Percentiles rank a stretch among this genome's conserved stretches.
phyloP scores from a whole-genome alignment of 345 rosid genomes.

The Citrus australasica region DNA sequence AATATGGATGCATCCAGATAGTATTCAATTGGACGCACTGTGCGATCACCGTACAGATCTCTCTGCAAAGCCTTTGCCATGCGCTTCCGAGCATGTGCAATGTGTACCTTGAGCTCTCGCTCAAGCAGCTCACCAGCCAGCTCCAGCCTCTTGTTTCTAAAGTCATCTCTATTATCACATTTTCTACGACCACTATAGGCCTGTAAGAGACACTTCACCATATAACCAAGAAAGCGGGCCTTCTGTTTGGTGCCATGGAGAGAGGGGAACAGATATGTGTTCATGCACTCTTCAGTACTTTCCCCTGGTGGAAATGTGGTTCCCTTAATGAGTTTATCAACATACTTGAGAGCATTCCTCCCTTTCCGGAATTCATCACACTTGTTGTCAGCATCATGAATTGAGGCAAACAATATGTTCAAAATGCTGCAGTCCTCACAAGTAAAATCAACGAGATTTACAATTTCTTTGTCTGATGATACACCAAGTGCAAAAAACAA shows the following conservation, averaged over 20 bases:
- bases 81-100: conserved; percentile 63
- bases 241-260: conserved; percentile 55
- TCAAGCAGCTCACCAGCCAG: conserved; percentile 84
- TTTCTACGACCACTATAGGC: conserved; percentile 70
- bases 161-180: conserved; percentile 78
- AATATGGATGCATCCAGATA: conserved; percentile 88
- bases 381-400: conserved; percentile 63
- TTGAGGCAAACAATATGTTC: conserved; percentile 60
- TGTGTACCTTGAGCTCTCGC: conserved; percentile 75
- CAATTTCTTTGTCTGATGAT: conserved; percentile 63
- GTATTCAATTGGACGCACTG: conserved; percentile 57
- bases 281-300: conserved; percentile 53
- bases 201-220: conserved; percentile 77
- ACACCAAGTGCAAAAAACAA: conserved; percentile 84
- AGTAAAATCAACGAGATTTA: conserved; percentile 55
- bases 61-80: conserved; percentile 75
- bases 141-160: conserved; percentile 86
- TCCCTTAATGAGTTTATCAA: conserved; percentile 33
- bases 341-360: conserved; percentile 37
- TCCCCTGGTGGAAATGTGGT: conserved; percentile 80
- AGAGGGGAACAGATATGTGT: conserved; percentile 59
- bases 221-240: conserved; percentile 86
- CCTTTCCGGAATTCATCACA: conserved; percentile 48
- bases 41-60: conserved; percentile 69
- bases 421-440: conserved; percentile 47